These are phyloP conservation scores for Epichloe coenophiala DNA, from an alignment of 2,329 filamentous ascomycete species.

Conservation along the genomic window DNA sequence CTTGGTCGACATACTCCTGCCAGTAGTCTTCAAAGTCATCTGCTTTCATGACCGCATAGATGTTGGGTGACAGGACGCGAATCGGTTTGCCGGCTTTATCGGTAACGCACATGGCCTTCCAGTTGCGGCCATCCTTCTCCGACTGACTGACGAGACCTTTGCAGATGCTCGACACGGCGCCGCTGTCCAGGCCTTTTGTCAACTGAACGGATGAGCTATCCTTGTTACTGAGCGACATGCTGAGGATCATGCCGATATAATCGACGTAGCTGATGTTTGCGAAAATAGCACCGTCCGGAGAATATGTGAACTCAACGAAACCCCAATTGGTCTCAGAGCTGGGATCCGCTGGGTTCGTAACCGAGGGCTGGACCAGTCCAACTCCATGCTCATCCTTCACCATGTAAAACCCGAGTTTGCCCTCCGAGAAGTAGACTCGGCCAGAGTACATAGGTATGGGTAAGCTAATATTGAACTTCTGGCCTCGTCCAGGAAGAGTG, in stretches of 20 bases:
- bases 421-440: slow-evolving; percentile 32
- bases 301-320: slow-evolving; percentile 35
- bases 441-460: slow-evolving; percentile 27
- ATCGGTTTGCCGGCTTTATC: slow-evolving; percentile 22
- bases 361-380: slow-evolving; percentile 34
- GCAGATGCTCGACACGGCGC: slow-evolving; percentile 27
- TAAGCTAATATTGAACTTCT: slow-evolving; percentile 24
- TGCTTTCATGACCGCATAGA: slow-evolving; percentile 23
- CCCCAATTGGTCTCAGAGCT: slow-evolving; percentile 32
- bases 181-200: slow-evolving; percentile 24
- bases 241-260: slow-evolving; percentile 35
- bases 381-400: slow-evolving; percentile 18
- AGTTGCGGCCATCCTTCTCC: slow-evolving; percentile 24
- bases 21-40: slow-evolving; percentile 28
- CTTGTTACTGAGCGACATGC: slow-evolving; percentile 29
- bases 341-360: slow-evolving; percentile 28
- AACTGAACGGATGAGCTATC: slow-evolving; percentile 21
- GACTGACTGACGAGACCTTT: slow-evolving; percentile 24
- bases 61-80: slow-evolving; percentile 31
- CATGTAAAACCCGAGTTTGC: slow-evolving; percentile 28
- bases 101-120: slow-evolving; percentile 31
- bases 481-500: slow-evolving; percentile 23
- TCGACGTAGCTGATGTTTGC: slow-evolving; percentile 39
- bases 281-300: slow-evolving; percentile 23
- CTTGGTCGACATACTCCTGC: slow-evolving; percentile 29